These are phyloP conservation scores for Syncephalis fuscata DNA, from an alignment of 371 early-diverging fungal genomes.

Conservation along the genomic window DNA sequence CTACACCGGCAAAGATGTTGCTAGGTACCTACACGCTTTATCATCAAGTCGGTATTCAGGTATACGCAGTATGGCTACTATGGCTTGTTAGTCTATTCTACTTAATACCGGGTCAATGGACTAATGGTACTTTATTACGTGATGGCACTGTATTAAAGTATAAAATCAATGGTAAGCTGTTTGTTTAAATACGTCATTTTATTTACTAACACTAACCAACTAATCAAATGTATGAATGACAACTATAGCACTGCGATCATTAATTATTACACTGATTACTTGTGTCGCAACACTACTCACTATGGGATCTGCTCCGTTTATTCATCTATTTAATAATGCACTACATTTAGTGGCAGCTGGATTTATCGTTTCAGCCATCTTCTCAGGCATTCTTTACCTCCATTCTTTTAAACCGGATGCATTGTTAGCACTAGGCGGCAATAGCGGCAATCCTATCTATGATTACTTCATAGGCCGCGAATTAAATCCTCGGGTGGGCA, in stretches of 20 bases:
- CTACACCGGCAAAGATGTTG: not conserved
- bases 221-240: too few relatives aligned
- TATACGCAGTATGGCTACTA: slow-evolving; percentile 27
- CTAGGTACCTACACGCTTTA: not conserved
- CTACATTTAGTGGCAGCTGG: slow-evolving; percentile 50
- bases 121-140: slow-evolving; percentile 52
- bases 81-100: slow-evolving; percentile 44
- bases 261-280: slow-evolving; percentile 34
- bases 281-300: slow-evolving; percentile 13
- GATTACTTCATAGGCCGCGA: slow-evolving; percentile 78
- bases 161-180: slow-evolving; percentile 50
- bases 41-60: not conserved
- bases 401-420: slow-evolving; percentile 38
- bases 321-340: slow-evolving; percentile 61
- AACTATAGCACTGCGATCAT: slow-evolving; percentile 25
- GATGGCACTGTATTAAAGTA: slow-evolving; percentile 49
- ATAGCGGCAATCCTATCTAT: slow-evolving; percentile 74
- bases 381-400: slow-evolving; percentile 52
- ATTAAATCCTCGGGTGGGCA: slow-evolving; percentile 70
- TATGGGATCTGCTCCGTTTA: slow-evolving; percentile 36
- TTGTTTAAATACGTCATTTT: slow-evolving; percentile 8
- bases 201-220: slow-evolving; percentile 13
- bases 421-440: slow-evolving; percentile 74
- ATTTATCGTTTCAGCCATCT: slow-evolving; percentile 34
- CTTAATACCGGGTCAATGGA: slow-evolving; percentile 46